Conservation (phyloP, 768 basidiomycete species). For the Pisolithus albus region DNA sequence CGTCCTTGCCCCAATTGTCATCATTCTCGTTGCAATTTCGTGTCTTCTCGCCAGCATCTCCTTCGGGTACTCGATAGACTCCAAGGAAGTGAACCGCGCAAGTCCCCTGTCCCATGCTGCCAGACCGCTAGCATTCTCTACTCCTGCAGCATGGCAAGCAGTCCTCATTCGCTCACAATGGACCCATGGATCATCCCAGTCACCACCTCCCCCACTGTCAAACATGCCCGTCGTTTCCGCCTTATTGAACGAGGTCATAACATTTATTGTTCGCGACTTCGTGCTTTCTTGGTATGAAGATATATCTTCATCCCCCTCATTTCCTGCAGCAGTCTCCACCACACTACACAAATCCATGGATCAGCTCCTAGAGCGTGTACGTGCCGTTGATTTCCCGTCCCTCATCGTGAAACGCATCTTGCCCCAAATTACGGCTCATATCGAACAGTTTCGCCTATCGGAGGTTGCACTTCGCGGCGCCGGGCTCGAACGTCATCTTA, state of each 20-base stretch:
- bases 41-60: conserved; percentile 51
- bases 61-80: conserved; percentile 54
- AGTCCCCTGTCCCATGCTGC: conserved; percentile 50
- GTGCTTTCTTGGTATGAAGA: conserved; percentile 84
- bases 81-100: conserved; percentile 24
- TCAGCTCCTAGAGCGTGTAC: conserved; percentile 48
- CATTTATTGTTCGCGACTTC: conserved; percentile 81
- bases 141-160: conserved; percentile 92
- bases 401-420: conserved; percentile 78
- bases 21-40: conserved; percentile 40
- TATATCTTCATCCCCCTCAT: conserved; percentile 80
- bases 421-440: conserved; percentile 83
- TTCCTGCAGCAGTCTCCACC: conserved; percentile 77
- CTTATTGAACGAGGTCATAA: conserved; percentile 73
- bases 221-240: conserved; percentile 58
- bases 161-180: conserved; percentile 85
- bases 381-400: conserved; percentile 61
- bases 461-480: conserved; percentile 82
- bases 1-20: conserved; percentile 55
- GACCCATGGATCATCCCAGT: conserved; percentile 66
- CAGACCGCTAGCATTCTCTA: conserved; percentile 77
- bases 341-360: conserved; percentile 63
- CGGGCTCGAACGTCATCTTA: conserved; percentile 71
- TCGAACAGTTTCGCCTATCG: conserved; percentile 86
- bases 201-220: conserved; percentile 61